A percentile compares a stretch with the other conserved stretches of the same genome.
These are phyloP conservation scores for Boletus smithii DNA, from an alignment of 1,284 basidiomycete genomes.

Conservation along the genomic window DNA sequence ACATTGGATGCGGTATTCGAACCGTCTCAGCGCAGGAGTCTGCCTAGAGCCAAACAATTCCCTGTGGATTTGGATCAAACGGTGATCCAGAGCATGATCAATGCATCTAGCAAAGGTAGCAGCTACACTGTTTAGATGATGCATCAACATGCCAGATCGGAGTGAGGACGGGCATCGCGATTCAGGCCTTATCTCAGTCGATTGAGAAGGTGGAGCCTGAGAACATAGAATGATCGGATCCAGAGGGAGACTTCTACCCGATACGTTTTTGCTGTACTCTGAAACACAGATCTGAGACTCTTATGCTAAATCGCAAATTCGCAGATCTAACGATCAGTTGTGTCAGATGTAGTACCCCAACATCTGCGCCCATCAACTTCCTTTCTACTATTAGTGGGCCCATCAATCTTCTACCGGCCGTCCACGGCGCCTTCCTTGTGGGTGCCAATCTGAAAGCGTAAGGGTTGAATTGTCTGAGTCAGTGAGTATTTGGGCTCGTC, in stretches of 20 bases:
- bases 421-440: slow-evolving; percentile 44
- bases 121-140: no score
- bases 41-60: neutral
- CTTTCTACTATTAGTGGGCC: neutral
- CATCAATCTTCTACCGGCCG: slow-evolving; percentile 40
- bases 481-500: no score
- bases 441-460: no score
- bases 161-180: neutral
- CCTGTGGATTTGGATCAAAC: neutral
- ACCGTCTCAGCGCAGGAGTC: neutral
- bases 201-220: neutral
- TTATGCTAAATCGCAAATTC: neutral
- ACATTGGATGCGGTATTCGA: no score
- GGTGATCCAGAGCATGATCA: neutral
- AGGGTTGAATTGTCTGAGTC: no score
- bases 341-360: neutral
- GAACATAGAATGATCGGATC: no score
- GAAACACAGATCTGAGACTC: neutral
- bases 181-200: neutral
- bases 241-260: neutral
- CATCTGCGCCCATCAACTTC: slow-evolving; percentile 52
- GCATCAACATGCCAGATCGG: neutral
- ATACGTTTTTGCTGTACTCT: neutral
- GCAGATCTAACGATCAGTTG: neutral
- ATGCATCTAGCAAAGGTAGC: neutral